Base-by-base conservation (phyloP, 208 protist species). In the Acanthamoeba triangularis region DNA sequence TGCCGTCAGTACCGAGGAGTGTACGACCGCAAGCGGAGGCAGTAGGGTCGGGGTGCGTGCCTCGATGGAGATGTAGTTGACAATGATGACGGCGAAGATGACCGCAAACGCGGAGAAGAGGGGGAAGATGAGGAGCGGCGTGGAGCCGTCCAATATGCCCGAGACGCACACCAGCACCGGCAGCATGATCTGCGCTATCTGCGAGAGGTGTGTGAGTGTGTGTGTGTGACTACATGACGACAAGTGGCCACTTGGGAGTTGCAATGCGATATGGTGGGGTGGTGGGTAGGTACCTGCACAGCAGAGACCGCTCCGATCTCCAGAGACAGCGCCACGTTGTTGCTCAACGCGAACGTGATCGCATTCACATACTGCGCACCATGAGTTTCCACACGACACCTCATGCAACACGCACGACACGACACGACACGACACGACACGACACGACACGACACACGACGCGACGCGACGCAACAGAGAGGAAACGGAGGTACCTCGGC, bases 221-320 rank as follows among this genome's bases (percentile, higher is more conserved):
- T n/a, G n/a, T n/a, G n/a, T n/a, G n/a, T n/a, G n/a, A n/a, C n/a
- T n/a, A n/a, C n/a, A n/a, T n/a, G n/a, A n/a, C n/a, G n/a, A n/a
- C n/a, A n/a, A n/a, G n/a, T n/a, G n/a, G n/a, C n/a, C n/a, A n/a
- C n/a, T n/a, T n/a, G n/a, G n/a, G n/a, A n/a, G n/a, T n/a, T n/a
- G n/a, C n/a, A n/a, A n/a, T n/a, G 20, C 20, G 63, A 25, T n/a
- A 6, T 5, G 5, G 63, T 72, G 11, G 20, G 20, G 30, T 5
- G 49, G 13, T 54, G 8, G 49, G 5, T 13, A 16, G 5, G 76
- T 18, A 98, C 95, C 85, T 98, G 97, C 1, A 98, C 95, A 2
- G 97, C 95, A 23, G 94, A 90, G 33, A 93, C 87, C 3, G 94
- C 94, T 56, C 97, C 97, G 69, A 98, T 98, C 76, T 98, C 97